These are phyloP conservation scores for Hymenoscyphus linearis DNA, from an alignment of 2,329 filamentous ascomycete genomes.

Conservation along the genomic window DNA sequence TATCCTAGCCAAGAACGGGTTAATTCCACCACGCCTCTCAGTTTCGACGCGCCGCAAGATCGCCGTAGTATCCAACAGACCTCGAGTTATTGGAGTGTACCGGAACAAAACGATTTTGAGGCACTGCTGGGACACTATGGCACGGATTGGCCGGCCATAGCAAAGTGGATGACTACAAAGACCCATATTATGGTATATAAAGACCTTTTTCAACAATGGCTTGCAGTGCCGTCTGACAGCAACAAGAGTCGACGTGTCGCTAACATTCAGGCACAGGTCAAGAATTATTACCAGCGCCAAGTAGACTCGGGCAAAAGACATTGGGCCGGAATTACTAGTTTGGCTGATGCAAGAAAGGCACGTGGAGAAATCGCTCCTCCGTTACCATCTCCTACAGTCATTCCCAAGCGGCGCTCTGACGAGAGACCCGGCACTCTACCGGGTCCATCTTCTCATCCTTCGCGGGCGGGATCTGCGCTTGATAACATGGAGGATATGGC, in stretches of 20 bases:
- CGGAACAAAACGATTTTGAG: constrained; percentile 73
- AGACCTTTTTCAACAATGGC: constrained; percentile 27
- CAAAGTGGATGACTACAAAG: constrained; percentile 75
- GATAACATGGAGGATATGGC: constrained; percentile 40
- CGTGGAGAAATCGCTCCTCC: constrained; percentile 55
- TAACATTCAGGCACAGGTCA: constrained; percentile 46
- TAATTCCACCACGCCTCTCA: constrained; percentile 24
- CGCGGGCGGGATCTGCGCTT: constrained; percentile 44
- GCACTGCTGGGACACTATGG: constrained; percentile 68
- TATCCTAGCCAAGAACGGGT: constrained; percentile 25
- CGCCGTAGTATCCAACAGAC: constrained; percentile 43
- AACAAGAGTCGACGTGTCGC: constrained; percentile 29
- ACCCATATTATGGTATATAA: constrained; percentile 74
- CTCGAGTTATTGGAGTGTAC: constrained; percentile 84
- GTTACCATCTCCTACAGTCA: constrained; percentile 51
- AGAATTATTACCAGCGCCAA: constrained; percentile 62
- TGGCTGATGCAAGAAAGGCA: constrained; percentile 52
- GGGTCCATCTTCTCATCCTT: constrained; percentile 19
- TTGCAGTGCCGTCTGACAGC: constrained; percentile 24
- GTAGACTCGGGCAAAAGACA: constrained; percentile 51
- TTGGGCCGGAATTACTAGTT: constrained; percentile 54
- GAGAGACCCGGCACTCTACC: constrained; percentile 32
- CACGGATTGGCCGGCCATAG: constrained; percentile 72
- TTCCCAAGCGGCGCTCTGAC: constrained; percentile 48
- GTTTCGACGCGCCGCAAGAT: constrained; percentile 25